Evolutionary conservation across 2,329 filamentous ascomycete species (phyloP).

Genomic region (Xylariaceae sp.): DNA sequence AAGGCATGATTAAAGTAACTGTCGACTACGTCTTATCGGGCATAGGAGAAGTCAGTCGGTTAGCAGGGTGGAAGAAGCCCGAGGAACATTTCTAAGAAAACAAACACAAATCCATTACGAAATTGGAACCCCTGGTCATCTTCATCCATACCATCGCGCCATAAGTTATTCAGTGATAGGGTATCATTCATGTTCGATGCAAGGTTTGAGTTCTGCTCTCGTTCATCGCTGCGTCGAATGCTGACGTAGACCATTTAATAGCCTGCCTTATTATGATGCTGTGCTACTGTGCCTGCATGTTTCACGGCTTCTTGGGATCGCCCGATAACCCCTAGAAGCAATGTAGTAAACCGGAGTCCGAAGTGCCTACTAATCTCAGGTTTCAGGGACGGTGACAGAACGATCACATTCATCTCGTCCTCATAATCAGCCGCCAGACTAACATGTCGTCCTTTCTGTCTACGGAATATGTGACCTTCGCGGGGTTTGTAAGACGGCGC

Average conservation of each 20-base stretch:
- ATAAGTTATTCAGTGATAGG: background rate
- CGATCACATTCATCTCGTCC: background rate
- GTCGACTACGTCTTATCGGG: constrained; percentile 53
- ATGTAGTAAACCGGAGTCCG: background rate
- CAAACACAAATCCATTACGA: constrained; percentile 16
- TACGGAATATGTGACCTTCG: background rate
- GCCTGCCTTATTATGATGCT: background rate
- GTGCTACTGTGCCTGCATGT: background rate
- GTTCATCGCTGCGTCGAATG: background rate
- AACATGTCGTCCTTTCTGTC: background rate
- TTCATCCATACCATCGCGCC: constrained; percentile 9
- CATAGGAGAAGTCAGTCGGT: constrained; percentile 43
- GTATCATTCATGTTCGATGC: background rate
- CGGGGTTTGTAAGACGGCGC: background rate
- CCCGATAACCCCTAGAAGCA: background rate
- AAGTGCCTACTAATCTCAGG: background rate
- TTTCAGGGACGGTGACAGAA: background rate
- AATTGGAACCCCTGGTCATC: constrained; percentile 2
- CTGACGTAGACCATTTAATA: constrained; percentile 1
- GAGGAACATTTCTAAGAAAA: constrained; percentile 34
- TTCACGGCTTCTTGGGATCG: background rate
- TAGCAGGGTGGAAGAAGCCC: constrained; percentile 39
- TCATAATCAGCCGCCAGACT: background rate
- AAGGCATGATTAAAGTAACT: constrained; percentile 62
- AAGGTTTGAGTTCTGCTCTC: constrained; percentile 7